A percentile compares a stretch with the other conserved stretches of the same genome.
phyloP scores from a whole-genome alignment of 2,329 filamentous ascomycete species.

The Trichoderma hamatum region DNA sequence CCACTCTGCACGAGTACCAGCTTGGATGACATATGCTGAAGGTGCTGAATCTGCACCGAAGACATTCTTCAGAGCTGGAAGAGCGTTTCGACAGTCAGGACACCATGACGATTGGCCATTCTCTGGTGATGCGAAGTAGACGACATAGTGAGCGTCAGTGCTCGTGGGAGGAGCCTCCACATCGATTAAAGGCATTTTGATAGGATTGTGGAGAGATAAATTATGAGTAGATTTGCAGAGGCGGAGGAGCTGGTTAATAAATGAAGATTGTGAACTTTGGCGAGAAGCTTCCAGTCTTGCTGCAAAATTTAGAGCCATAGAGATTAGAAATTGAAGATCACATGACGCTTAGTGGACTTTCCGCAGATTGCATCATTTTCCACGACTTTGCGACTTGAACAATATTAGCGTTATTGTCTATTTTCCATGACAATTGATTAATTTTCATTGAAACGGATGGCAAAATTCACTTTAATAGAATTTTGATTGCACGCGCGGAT shows the following conservation, averaged over 20 bases:
- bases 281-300: background rate
- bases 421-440: background rate
- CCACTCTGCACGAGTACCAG: constrained; percentile 34
- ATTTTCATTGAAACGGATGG: background rate
- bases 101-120: constrained; percentile 37
- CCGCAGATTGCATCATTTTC: constrained; percentile 21
- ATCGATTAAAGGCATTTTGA: constrained; percentile 37
- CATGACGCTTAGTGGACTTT: constrained; percentile 4
- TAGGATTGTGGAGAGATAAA: too few species aligned
- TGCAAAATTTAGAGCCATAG: background rate
- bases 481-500: too few species aligned
- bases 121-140: constrained; percentile 35
- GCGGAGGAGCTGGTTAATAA: background rate
- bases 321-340: constrained; percentile 21
- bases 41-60: constrained; percentile 34
- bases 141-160: constrained; percentile 36
- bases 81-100: constrained; percentile 35
- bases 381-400: constrained; percentile 6
- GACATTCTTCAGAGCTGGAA: constrained; percentile 34
- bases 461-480: background rate
- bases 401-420: background rate
- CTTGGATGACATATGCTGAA: constrained; percentile 35
- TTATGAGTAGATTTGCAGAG: background rate
- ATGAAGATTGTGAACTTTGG: background rate
- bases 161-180: constrained; percentile 33